Evolutionary conservation across 768 basidiomycete species (phyloP), one percentile per base, ranked within the genome.

Genomic region (Suillus subaureus): DNA sequence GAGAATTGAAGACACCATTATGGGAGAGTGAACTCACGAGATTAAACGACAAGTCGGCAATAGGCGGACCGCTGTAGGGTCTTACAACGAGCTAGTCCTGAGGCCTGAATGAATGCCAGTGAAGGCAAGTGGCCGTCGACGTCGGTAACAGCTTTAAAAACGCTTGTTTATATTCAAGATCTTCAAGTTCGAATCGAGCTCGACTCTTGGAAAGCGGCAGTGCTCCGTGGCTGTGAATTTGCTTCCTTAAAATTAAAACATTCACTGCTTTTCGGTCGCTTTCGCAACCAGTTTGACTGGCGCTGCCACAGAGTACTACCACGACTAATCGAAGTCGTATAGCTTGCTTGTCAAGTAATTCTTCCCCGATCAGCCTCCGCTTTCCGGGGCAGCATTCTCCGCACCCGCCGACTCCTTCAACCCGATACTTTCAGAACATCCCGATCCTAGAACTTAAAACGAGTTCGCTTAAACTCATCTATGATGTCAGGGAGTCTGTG

Each of bases 1-100:
- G 58, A 39, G 64, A 47, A 21, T 31, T 23, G 33, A 56, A 60
- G 39, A 18, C 26, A 23, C 4, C 13, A 6, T 72, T 72, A 72
- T 64, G 67, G 65, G 52, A 63, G 39, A 35, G 23, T 9, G 3
- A 12, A 55, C 64, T 62, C 64, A 62, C 47, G 15, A 37, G 11
- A n/a, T 7, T 51, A 51, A 26, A 51, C 18, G 18, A 8, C 42
- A 43, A 43, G 54, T 4, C 54, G 54, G 54, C 31, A 33, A 11
- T 55, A 55, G 6, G 31, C 54, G 54, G 21, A 21, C 54, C 52
- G 52, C 11, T 28, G 31, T 31, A 31, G 31, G 31, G 33, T 33
- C 4, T 33, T 33, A 5, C 33, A 33, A 16, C 16, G 13, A 28
- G 45, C 13, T 49, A 49, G 26, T 8, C 23, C 13, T 12, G 9